Conservation (phyloP, 83 land plant species). For the Picea engelmannii region DNA sequence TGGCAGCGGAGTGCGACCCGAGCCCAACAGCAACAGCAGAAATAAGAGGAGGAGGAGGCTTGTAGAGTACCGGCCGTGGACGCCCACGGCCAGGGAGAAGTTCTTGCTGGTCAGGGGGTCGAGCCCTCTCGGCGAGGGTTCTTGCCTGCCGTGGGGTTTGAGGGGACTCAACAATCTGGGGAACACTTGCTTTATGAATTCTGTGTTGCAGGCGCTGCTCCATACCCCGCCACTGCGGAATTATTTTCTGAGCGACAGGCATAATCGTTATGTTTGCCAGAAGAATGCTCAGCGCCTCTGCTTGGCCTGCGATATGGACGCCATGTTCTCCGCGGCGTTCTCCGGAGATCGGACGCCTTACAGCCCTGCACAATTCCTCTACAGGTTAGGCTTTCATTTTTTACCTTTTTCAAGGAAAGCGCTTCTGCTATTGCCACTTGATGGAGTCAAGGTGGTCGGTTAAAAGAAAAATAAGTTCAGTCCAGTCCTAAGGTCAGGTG, state of each 20-base stretch:
- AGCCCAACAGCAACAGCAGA: neutral
- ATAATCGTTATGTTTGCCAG: slow-evolving; percentile 51
- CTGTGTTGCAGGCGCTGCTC: slow-evolving; percentile 80
- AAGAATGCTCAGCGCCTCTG: slow-evolving; percentile 37
- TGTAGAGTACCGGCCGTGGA: slow-evolving; percentile 47
- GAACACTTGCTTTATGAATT: slow-evolving; percentile 91
- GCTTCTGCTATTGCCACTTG: neutral
- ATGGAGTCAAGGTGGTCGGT: no score
- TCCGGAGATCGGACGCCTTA: slow-evolving; percentile 83
- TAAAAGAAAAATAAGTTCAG: no score
- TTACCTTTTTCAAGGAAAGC: neutral
- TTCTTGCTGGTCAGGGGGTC: slow-evolving; percentile 23
- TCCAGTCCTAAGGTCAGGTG: no score
- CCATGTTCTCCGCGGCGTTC: slow-evolving; percentile 75
- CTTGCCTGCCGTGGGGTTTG: slow-evolving; percentile 55
- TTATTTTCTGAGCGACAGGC: slow-evolving; percentile 76
- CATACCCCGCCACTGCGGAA: slow-evolving; percentile 79
- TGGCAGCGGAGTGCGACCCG: neutral
- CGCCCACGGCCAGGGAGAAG: slow-evolving; percentile 11
- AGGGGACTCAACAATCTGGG: slow-evolving; percentile 88
- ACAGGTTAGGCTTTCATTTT: slow-evolving; percentile 51
- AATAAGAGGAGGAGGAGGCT: slow-evolving; percentile 18
- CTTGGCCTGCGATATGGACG: slow-evolving; percentile 83
- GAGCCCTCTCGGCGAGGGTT: slow-evolving; percentile 27
- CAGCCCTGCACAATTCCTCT: slow-evolving; percentile 87